phyloP scores from a whole-genome alignment of 345 rosid genomes.

The Populus simonii region DNA sequence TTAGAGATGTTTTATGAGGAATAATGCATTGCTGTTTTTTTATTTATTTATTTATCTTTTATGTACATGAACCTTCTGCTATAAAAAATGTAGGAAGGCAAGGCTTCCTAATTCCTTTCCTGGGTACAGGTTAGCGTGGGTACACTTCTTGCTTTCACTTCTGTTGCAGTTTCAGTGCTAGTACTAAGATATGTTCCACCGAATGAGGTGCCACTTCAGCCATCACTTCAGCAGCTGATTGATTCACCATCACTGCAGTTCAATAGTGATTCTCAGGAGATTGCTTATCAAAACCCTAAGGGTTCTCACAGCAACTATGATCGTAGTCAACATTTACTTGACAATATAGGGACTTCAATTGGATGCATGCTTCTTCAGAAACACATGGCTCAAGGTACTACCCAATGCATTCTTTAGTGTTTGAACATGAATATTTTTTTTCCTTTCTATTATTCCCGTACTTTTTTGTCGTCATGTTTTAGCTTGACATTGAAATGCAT shows the following conservation, averaged over 20 bases:
- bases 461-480: background rate
- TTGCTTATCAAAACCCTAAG: conserved; percentile 3
- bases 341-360: conserved; percentile 28
- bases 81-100: background rate
- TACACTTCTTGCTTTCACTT: conserved; percentile 66
- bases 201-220: conserved; percentile 42
- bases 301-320: conserved; percentile 20
- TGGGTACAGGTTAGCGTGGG: conserved; percentile 66
- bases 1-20: background rate
- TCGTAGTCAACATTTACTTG: conserved; percentile 21
- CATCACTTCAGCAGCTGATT: conserved; percentile 34
- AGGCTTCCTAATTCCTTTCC: background rate
- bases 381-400: conserved; percentile 37
- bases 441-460: background rate
- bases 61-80: background rate
- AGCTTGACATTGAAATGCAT: background rate
- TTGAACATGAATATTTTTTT: background rate
- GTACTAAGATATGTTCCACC: conserved; percentile 71
- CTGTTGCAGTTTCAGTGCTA: conserved; percentile 59
- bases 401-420: background rate
- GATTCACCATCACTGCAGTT: conserved; percentile 19
- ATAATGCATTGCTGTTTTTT: background rate
- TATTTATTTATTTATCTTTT: background rate
- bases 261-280: conserved; percentile 10
- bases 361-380: conserved; percentile 36